Percentiles rank a stretch among this genome's conserved stretches.
Evolutionary conservation across 495 filamentous ascomycete genomes (phyloP).

Genomic region (Annulohypoxylon nitens): DNA sequence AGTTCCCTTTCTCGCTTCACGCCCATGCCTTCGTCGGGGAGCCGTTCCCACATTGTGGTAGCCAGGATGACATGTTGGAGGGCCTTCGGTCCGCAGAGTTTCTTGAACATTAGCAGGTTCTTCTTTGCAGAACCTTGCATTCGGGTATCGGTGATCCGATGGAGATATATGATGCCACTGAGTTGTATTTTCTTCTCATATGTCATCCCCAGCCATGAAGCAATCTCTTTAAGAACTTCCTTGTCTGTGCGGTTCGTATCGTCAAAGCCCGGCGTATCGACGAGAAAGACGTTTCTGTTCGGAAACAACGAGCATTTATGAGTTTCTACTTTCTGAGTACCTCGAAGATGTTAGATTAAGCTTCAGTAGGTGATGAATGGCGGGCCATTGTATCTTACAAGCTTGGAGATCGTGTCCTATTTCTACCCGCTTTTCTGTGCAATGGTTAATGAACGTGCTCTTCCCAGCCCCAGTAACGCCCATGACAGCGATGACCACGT

Average conservation of each 20-base stretch:
- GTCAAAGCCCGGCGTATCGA: slow-evolving; percentile 67
- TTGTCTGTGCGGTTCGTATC: slow-evolving; percentile 60
- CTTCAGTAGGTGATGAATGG: neutral
- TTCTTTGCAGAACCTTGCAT: slow-evolving; percentile 53
- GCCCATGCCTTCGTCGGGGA: slow-evolving; percentile 14
- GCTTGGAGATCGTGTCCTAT: slow-evolving; percentile 5
- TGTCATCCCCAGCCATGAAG: slow-evolving; percentile 47
- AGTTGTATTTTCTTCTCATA: slow-evolving; percentile 49
- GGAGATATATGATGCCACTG: slow-evolving; percentile 59
- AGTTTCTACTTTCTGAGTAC: slow-evolving; percentile 1
- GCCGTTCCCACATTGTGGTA: slow-evolving; percentile 60
- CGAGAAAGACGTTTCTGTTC: slow-evolving; percentile 48
- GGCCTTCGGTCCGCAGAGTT: slow-evolving; percentile 56
- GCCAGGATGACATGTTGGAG: slow-evolving; percentile 56
- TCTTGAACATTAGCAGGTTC: slow-evolving; percentile 58
- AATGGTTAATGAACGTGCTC: slow-evolving; percentile 16
- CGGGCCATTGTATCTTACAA: neutral
- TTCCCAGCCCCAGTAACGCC: slow-evolving; percentile 30
- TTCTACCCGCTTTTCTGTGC: neutral
- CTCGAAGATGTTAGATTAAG: neutral
- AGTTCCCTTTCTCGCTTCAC: slow-evolving; percentile 45
- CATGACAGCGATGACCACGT: slow-evolving; percentile 12
- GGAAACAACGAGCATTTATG: neutral
- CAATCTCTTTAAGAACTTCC: slow-evolving; percentile 57
- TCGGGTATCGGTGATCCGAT: slow-evolving; percentile 56